Conservation (phyloP, 305 asterid species). For the Solanum chacoense region DNA sequence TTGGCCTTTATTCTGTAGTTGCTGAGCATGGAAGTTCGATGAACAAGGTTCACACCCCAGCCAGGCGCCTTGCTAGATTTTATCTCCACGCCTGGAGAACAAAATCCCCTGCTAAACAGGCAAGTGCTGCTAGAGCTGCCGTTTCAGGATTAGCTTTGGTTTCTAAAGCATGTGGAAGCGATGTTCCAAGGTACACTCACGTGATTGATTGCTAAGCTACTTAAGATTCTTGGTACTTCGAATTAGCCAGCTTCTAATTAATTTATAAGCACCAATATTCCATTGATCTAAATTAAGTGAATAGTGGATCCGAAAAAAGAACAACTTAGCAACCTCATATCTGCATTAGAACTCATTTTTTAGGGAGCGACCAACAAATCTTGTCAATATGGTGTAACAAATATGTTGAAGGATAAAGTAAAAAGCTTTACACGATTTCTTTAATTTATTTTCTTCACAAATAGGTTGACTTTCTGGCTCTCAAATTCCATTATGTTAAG, state of each 20-base stretch:
- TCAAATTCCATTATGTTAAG: constrained; percentile 87
- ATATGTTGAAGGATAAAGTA: neutral
- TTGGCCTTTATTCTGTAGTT: constrained; percentile 62
- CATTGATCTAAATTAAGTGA: neutral
- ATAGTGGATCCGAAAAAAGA: neutral
- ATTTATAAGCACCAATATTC: neutral
- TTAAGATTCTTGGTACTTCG: neutral
- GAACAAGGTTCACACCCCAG: constrained; percentile 79
- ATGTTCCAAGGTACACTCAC: constrained; percentile 59
- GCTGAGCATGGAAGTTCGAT: constrained; percentile 81
- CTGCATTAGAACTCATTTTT: neutral
- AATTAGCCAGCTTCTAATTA: neutral
- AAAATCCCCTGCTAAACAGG: constrained; percentile 53
- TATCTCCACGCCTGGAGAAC: constrained; percentile 55
- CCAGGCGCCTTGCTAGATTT: constrained; percentile 74
- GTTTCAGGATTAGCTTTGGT: constrained; percentile 80
- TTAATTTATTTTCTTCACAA: neutral
- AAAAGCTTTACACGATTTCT: neutral
- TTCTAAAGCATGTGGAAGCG: constrained; percentile 91
- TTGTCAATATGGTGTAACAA: neutral
- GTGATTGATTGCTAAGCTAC: neutral
- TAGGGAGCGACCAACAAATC: neutral
- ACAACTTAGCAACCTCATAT: neutral
- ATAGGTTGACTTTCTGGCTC: constrained; percentile 88
- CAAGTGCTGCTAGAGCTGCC: constrained; percentile 74